phyloP scores from a whole-genome alignment of 306 rosid genomes.

The Prunus salicina region DNA sequence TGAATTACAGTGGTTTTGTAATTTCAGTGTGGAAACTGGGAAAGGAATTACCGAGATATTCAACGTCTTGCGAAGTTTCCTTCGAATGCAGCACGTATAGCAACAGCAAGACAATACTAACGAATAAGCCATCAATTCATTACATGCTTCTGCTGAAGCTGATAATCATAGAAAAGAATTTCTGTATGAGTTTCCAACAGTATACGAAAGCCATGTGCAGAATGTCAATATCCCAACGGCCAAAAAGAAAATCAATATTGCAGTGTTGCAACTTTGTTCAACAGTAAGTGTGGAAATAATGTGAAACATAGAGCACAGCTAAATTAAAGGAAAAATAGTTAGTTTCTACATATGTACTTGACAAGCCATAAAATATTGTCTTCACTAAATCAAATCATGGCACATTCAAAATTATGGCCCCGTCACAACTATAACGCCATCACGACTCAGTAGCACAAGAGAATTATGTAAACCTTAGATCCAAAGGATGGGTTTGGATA shows the following conservation, averaged over 20 bases:
- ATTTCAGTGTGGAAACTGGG: slow-evolving; percentile 12
- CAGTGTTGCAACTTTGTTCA: slow-evolving; percentile 11
- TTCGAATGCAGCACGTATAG: slow-evolving; percentile 87
- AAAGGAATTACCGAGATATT: slow-evolving; percentile 74
- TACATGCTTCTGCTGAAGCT: slow-evolving; percentile 88
- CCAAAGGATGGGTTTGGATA: neutral
- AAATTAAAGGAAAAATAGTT: neutral
- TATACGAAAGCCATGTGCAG: neutral
- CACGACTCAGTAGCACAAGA: neutral
- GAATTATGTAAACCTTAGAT: neutral
- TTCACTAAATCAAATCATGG: neutral
- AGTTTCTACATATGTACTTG: slow-evolving; percentile 1
- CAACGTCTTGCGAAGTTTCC: slow-evolving; percentile 84
- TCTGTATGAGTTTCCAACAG: neutral
- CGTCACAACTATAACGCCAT: neutral
- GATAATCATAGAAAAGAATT: slow-evolving; percentile 24
- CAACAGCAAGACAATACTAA: slow-evolving; percentile 90
- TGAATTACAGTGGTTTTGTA: neutral
- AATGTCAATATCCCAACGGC: neutral
- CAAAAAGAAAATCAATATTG: slow-evolving; percentile 3
- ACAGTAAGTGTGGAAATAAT: neutral
- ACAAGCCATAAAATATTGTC: neutral
- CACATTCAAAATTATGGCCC: neutral
- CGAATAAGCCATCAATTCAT: slow-evolving; percentile 94
- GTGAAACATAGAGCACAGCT: neutral